Percentiles rank a stretch among this genome's conserved stretches.
phyloP scores from a whole-genome alignment of 305 asterid genomes.

The Solanum chacoense region DNA sequence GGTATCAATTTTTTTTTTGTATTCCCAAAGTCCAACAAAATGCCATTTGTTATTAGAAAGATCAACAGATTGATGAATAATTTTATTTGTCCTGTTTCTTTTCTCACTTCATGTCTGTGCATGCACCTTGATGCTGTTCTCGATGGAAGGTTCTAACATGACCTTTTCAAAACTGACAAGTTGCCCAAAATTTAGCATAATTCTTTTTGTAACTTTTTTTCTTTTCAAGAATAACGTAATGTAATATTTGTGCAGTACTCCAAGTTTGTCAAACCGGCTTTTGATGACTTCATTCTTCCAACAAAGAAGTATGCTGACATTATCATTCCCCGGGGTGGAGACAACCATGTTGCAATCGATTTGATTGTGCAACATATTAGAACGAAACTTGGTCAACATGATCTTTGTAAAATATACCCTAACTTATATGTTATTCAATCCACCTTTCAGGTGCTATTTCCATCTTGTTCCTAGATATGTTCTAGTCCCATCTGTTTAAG shows the following conservation, averaged over 20 bases:
- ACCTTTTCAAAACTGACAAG: not conserved
- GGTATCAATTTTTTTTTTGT: not conserved
- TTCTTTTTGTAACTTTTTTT: not conserved
- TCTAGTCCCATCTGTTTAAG: not conserved
- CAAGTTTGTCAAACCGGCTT: slow-evolving; percentile 94
- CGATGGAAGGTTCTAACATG: not conserved
- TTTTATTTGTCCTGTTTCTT: not conserved
- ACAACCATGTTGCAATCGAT: slow-evolving; percentile 95
- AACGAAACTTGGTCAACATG: slow-evolving; percentile 94
- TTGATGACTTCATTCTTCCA: slow-evolving; percentile 94
- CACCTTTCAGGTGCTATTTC: slow-evolving; percentile 76
- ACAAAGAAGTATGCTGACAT: slow-evolving; percentile 93
- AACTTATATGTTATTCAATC: slow-evolving; percentile 85
- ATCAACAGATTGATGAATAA: not conserved
- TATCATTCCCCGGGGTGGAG: slow-evolving; percentile 99
- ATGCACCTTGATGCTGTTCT: not conserved
- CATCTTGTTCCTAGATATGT: not conserved
- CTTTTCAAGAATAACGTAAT: slow-evolving; percentile 7
- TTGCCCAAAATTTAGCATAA: not conserved
- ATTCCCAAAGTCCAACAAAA: not conserved
- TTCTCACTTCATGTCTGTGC: not conserved
- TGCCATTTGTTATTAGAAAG: not conserved
- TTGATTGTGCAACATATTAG: slow-evolving; percentile 95
- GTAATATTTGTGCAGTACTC: slow-evolving; percentile 62
- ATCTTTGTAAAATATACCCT: slow-evolving; percentile 94